Evolutionary conservation across 176 grass and related monocot genomes (phyloP), one percentile per base, ranked within the genome.

Genomic region (Metroxylon sagu): DNA sequence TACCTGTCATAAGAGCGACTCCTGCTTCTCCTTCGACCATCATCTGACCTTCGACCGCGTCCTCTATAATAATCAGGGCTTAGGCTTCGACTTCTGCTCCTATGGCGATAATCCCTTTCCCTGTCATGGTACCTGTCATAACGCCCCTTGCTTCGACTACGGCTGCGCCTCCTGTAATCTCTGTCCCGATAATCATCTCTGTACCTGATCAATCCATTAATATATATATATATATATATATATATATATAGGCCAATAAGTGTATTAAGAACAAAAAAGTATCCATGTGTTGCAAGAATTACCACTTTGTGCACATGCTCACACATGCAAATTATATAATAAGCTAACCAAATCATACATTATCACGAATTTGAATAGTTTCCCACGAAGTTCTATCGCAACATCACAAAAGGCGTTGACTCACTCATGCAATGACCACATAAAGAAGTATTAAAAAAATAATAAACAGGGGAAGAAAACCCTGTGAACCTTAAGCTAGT

Each of bases 21-120:
- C 51, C 57, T 50, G 8, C 56, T 54, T 14, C 56, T 61, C 49
- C 60, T 59, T 43, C 14, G 30, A 52, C 31, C 29, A 57, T 57
- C 64, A 29, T 25, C 18, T 28, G 57, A 85, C 85, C 78, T 88
- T 65, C 69, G 88, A 49, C 50, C 76, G 75, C 72, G 72, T 30
- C 66, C 83, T 61, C 67, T 77, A 54, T 83, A 49, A 53, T 68
- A 71, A 70, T 77, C 80, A 73, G 81, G 49, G 48, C 62, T 64
- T 6, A n/a, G 50, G 4, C 56, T 57, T 6, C 25, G 56, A 8
- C 65, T 68, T 43, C 51, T 16, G 3, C 65, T 68, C 23, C 52
- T 26, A 4, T 16, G 52, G 4, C 18, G 65, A 29, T 19, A 6
- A 31, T 68, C 52, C 35, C 28, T 68, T 52, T 68, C 65, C 17